Base-by-base conservation (phyloP, 169 alveolate genomes). In the Plasmodium berghei region DNA sequence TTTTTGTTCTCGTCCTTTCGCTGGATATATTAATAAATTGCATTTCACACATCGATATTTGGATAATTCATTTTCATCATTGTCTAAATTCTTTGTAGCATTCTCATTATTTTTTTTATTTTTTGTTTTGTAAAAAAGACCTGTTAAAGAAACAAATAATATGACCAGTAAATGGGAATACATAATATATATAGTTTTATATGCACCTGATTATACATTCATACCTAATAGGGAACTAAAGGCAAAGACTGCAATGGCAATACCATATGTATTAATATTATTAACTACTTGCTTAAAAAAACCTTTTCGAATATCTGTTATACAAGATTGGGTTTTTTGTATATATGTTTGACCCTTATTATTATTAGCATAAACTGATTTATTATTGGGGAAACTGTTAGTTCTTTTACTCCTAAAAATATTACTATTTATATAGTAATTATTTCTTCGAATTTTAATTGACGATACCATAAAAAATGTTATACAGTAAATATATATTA, bases 1-100 rank as follows among this genome's bases (percentile, higher is more conserved):
- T 77, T 77, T 88, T 34, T 92, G 93, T 58, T 93, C 96, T 40
- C 96, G 67, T 24, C 93, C 93, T 75, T 92, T 89, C 42, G 96
- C 94, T 14, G 96, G 96, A 91, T 86, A 93, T n/a, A 93, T 93
- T 40, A 92, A 88, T 73, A 86, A 89, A 45, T 93, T 93, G 28
- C 96, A 93, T 55, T 93, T 92, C 42, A 89, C 77, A 62, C 96
- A 93, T 56, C 74, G 91, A 92, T 93, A 93, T 42, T 75, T 75
- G 61, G 49, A 61, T 18, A 75, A 26, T 52, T 34, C 61, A 34
- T 66, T 42, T 10, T 48, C 20, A 28, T 45, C 8, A 3, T 4
- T 59, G 14, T 45, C 2, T 5, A 48, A 42, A 22, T 12, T 20
- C 10, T 46, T 20, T 9, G 70, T 5, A 9, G 22, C 66, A 18